phyloP scores from a whole-genome alignment of 441 rosid genomes.

The Gossypium aridum region DNA sequence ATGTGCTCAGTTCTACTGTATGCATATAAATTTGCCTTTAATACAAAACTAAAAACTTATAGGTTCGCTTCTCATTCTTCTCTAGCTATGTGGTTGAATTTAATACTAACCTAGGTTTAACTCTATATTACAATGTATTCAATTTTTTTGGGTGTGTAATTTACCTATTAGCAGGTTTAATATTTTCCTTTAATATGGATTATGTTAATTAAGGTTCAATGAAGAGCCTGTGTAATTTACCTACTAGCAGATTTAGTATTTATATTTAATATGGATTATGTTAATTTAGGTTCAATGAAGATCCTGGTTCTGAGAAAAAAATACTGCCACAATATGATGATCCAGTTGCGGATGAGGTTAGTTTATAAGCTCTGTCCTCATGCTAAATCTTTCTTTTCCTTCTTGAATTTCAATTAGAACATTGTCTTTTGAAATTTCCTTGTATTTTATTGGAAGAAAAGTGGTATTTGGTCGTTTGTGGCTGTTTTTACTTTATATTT shows the following conservation, averaged over 20 bases:
- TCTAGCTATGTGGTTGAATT: not conserved
- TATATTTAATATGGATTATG: constrained; percentile 10
- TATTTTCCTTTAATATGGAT: constrained; percentile 5
- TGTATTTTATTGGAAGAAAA: not conserved
- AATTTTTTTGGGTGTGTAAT: not conserved
- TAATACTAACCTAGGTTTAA: not conserved
- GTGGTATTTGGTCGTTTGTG: not conserved
- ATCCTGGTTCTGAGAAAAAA: constrained; percentile 67
- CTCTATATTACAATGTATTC: not conserved
- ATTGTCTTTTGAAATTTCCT: not conserved
- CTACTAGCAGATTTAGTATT: not conserved
- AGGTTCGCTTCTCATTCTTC: not conserved
- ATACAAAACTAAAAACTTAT: not conserved
- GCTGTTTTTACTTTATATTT: not conserved
- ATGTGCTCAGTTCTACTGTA: not conserved
- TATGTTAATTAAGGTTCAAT: not conserved
- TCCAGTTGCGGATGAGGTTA: constrained; percentile 66
- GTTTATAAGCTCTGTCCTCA: constrained; percentile 1
- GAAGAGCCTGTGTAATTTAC: not conserved
- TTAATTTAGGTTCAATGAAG: constrained; percentile 71
- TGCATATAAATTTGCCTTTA: not conserved
- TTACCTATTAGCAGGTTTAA: not conserved
- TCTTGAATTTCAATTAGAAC: not conserved
- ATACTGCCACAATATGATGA: constrained; percentile 93
- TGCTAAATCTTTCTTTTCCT: not conserved